Conservation (phyloP, 2,329 filamentous ascomycete genomes). For the Talaromyces pinophilus region DNA sequence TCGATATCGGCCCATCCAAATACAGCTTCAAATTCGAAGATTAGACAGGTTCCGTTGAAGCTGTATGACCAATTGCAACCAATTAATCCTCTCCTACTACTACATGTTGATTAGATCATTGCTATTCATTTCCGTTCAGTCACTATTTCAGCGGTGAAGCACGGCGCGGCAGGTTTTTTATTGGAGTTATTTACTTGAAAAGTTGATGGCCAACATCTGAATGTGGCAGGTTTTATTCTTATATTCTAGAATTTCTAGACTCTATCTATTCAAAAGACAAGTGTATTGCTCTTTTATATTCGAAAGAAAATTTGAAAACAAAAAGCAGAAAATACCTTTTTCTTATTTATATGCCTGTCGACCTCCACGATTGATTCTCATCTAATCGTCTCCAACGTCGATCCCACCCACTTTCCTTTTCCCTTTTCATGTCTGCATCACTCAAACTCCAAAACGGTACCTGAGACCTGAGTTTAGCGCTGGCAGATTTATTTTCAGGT, state of each 20-base stretch:
- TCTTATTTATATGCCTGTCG: constrained; percentile 32
- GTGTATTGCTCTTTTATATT: not conserved
- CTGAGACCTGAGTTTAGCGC: constrained; percentile 40
- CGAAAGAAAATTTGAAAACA: not conserved
- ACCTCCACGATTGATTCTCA: constrained; percentile 27
- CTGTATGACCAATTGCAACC: not conserved
- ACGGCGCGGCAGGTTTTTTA: constrained; percentile 18
- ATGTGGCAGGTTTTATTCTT: not conserved
- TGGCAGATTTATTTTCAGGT: constrained; percentile 33
- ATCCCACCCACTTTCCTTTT: constrained; percentile 40
- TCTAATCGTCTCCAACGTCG: constrained; percentile 39
- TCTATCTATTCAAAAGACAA: not conserved
- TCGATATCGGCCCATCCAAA: constrained; percentile 79
- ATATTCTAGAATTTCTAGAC: constrained; percentile 1
- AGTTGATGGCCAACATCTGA: not conserved
- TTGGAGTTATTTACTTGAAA: not conserved
- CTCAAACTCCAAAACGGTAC: constrained; percentile 31
- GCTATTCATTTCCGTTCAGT: constrained; percentile 23
- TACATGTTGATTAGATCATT: constrained; percentile 12
- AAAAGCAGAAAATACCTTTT: not conserved
- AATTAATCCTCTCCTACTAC: not conserved
- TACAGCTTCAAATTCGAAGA: constrained; percentile 89
- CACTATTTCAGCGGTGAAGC: constrained; percentile 18
- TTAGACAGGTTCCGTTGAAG: constrained; percentile 46
- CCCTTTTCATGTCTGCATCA: constrained; percentile 27